A percentile compares a stretch with the other conserved stretches of the same genome.
Evolutionary conservation across 1,139 yeast species (phyloP).

Genomic region (Diutina pseudorugosa): DNA sequence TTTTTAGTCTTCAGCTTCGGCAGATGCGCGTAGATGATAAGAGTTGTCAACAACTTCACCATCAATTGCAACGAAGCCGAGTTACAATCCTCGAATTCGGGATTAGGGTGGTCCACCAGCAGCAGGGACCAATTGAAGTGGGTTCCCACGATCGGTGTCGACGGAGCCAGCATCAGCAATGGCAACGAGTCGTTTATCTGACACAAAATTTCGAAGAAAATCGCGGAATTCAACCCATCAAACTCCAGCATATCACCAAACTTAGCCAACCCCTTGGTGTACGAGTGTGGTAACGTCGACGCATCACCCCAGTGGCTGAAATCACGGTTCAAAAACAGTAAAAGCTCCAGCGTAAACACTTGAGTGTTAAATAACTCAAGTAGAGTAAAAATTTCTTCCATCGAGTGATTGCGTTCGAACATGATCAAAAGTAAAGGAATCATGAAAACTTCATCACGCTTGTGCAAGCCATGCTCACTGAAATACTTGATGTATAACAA

Average conservation of each 20-base stretch:
- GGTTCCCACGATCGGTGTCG: conserved; percentile 23
- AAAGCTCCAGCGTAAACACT: conserved; percentile 19
- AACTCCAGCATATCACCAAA: conserved; percentile 20
- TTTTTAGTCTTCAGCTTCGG: conserved; percentile 6
- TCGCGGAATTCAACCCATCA: conserved; percentile 18
- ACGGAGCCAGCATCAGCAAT: conserved; percentile 32
- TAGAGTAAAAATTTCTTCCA: conserved; percentile 19
- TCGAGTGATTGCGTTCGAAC: conserved; percentile 15
- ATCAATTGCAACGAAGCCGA: conserved; percentile 17
- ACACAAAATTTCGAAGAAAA: conserved; percentile 22
- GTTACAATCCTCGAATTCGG: neutral
- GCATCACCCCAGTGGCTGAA: conserved; percentile 19
- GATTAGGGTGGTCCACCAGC: neutral
- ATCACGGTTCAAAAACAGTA: conserved; percentile 15
- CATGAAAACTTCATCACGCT: conserved; percentile 28
- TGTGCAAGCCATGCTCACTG: conserved; percentile 23
- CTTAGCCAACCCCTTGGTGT: conserved; percentile 14
- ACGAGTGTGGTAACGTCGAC: conserved; percentile 12
- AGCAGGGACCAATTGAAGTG: neutral
- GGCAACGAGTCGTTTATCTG: conserved; percentile 33
- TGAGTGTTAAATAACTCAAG: conserved; percentile 23
- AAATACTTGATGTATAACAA: conserved; percentile 28
- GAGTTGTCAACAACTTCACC: conserved; percentile 8
- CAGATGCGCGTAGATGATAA: conserved; percentile 21
- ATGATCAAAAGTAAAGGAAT: conserved; percentile 25